Conservation (phyloP, 2,329 filamentous ascomycete genomes). For the Atkinsonella texensis region DNA sequence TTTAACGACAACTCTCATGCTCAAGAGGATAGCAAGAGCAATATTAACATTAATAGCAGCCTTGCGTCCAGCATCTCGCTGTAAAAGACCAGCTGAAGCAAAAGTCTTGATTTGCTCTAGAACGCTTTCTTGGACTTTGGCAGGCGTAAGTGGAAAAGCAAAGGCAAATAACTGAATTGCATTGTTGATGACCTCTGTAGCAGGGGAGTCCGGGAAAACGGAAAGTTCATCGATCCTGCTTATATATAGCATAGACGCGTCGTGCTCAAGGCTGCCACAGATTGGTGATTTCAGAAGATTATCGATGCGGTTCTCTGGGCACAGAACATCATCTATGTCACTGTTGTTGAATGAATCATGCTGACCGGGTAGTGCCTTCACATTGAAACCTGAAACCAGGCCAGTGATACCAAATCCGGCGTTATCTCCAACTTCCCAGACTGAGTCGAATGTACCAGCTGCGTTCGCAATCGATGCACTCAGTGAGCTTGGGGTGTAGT, state of each 20-base stretch:
- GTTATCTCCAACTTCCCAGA: slow-evolving; percentile 94
- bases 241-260: slow-evolving; percentile 71
- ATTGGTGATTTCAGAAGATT: slow-evolving; percentile 55
- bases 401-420: slow-evolving; percentile 89
- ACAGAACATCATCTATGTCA: slow-evolving; percentile 40
- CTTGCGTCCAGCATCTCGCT: slow-evolving; percentile 77
- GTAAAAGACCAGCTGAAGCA: slow-evolving; percentile 64
- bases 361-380: slow-evolving; percentile 59
- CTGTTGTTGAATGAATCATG: slow-evolving; percentile 38
- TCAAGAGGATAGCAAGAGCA: slow-evolving; percentile 65
- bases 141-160: slow-evolving; percentile 74
- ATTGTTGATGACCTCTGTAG: slow-evolving; percentile 88
- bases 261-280: slow-evolving; percentile 76
- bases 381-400: slow-evolving; percentile 64
- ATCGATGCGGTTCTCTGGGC: slow-evolving; percentile 54
- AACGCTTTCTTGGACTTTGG: slow-evolving; percentile 91
- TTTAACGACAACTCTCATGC: slow-evolving; percentile 72
- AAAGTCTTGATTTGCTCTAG: slow-evolving; percentile 89
- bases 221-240: slow-evolving; percentile 30
- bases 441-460: slow-evolving; percentile 77
- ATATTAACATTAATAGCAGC: slow-evolving; percentile 88
- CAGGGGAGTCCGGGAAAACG: slow-evolving; percentile 58
- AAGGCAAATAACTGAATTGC: slow-evolving; percentile 90
- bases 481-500: slow-evolving; percentile 71
- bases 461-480: slow-evolving; percentile 87